Evolutionary conservation across 2,329 filamentous ascomycete genomes (phyloP), one percentile per base, ranked within the genome.

Genomic region (Fusarium pseudoanthophilum): DNA sequence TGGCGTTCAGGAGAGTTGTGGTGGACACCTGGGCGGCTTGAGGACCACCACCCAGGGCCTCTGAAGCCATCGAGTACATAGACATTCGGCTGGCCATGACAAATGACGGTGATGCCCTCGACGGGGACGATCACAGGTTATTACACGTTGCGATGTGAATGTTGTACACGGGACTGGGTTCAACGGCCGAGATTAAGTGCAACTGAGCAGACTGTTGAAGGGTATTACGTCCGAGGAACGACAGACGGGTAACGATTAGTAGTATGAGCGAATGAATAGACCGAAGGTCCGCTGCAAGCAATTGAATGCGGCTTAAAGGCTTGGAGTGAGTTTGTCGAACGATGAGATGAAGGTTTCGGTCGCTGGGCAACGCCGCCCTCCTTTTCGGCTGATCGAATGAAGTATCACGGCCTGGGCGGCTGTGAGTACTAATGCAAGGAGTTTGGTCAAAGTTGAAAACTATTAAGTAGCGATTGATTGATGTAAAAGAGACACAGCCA

Each of bases 1-100:
- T 88, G 63, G 94, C 90, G 83, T 98, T 98, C 63, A 99, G 89
- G 52, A 98, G 89, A 1, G 95, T 97, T 4, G 95, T 97, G 5
- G 95, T 97, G 11, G 95, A 97, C 61, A 98, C 92, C 80, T 97
- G 95, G 51, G 92, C 85, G 15, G 93, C 88, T 78, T 94, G 90
- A 78, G 92, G 91, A 61, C 90, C 87, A 61, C 90, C 87, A 56
- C 87, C 87, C 68, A 89, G 84, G 52, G 91, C 90, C 73, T 92
- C 90, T 75, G 90, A 92, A 76, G 85, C 86, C 79, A 90, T 85
- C 75, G 91, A 92, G 80, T 91, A 92, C 87, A 92, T 90, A 75
- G 91, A 92, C 87, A 90, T 89, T 79, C 89, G 87, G 82, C 87
- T 89, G 75, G 90, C 85, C 90, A 92, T 91, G 80, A 62, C 77